Percentiles rank a stretch among this genome's conserved stretches.
These are phyloP conservation scores for Balamuthia mandrillaris DNA, from an alignment of 208 protist species.

Conservation along the genomic window DNA sequence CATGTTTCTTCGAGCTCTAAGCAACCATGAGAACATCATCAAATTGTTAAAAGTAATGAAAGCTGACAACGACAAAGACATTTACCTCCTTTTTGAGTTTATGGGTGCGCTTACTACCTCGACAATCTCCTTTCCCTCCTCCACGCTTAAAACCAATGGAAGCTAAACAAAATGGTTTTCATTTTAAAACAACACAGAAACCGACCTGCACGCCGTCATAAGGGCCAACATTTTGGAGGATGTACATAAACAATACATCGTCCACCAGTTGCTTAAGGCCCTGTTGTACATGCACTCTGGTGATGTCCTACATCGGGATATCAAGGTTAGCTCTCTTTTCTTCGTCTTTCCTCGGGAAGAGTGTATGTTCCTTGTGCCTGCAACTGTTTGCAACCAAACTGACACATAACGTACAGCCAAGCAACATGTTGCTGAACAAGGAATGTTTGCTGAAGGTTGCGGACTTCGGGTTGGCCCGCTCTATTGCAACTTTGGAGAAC, in stretches of 20 bases:
- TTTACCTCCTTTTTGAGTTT: constrained; percentile 97
- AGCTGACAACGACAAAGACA: constrained; percentile 93
- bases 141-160: not conserved
- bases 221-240: constrained; percentile 94
- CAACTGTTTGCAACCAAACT: too few species aligned
- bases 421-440: constrained; percentile 65
- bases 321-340: constrained; percentile 65
- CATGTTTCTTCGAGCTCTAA: constrained; percentile 72
- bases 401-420: constrained; percentile 42
- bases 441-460: constrained; percentile 85
- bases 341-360: not conserved
- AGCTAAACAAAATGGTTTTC: not conserved
- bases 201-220: constrained; percentile 88
- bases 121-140: not conserved
- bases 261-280: constrained; percentile 94
- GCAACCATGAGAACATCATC: constrained; percentile 94
- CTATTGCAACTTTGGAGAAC: constrained; percentile 82
- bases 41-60: constrained; percentile 93
- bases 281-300: constrained; percentile 87
- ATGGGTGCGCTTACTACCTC: constrained; percentile 82
- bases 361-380: not conserved
- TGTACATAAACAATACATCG: constrained; percentile 93
- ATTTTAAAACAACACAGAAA: too few species aligned
- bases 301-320: constrained; percentile 85
- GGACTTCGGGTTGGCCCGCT: constrained; percentile 96